Conservation (phyloP, 1,284 basidiomycete species). For the Inonotus hispidus region DNA sequence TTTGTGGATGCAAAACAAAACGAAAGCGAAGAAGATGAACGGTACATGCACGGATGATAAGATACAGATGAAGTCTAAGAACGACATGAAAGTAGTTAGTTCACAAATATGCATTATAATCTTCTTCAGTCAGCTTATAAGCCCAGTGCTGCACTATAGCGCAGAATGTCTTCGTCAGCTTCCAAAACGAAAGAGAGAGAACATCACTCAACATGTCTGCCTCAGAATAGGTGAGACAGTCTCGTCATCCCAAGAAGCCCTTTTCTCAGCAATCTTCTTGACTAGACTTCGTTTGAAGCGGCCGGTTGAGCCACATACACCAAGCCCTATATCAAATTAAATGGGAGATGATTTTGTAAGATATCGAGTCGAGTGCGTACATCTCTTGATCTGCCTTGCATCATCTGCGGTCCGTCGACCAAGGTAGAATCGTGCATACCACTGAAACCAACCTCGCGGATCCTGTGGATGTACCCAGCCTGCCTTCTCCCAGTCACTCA, state of each 20-base stretch:
- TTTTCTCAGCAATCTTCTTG: slow-evolving; percentile 30
- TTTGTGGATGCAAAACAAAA: too few relatives aligned
- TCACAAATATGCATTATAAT: slow-evolving; percentile 21
- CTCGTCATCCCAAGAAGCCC: slow-evolving; percentile 29
- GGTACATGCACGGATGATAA: neutral
- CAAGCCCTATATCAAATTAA: slow-evolving; percentile 29
- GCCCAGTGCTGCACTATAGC: slow-evolving; percentile 29
- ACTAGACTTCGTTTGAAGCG: slow-evolving; percentile 35
- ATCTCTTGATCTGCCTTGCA: slow-evolving; percentile 36
- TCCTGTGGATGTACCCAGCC: slow-evolving; percentile 38
- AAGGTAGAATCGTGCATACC: slow-evolving; percentile 39
- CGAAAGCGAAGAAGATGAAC: too few relatives aligned
- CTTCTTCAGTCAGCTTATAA: slow-evolving; percentile 26
- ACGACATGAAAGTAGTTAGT: neutral
- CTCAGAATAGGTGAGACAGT: slow-evolving; percentile 17
- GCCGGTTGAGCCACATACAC: slow-evolving; percentile 34
- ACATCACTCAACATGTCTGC: slow-evolving; percentile 16
- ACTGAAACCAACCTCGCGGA: slow-evolving; percentile 40
- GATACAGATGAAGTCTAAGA: neutral
- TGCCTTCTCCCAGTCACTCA: slow-evolving; percentile 39
- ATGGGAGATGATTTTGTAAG: neutral
- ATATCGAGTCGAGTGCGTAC: slow-evolving; percentile 22
- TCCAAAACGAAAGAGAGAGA: slow-evolving; percentile 13
- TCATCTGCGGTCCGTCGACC: slow-evolving; percentile 37
- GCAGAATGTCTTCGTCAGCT: slow-evolving; percentile 6